Conservation (phyloP, 2,329 filamentous ascomycete species). For the Alternaria postmessia region DNA sequence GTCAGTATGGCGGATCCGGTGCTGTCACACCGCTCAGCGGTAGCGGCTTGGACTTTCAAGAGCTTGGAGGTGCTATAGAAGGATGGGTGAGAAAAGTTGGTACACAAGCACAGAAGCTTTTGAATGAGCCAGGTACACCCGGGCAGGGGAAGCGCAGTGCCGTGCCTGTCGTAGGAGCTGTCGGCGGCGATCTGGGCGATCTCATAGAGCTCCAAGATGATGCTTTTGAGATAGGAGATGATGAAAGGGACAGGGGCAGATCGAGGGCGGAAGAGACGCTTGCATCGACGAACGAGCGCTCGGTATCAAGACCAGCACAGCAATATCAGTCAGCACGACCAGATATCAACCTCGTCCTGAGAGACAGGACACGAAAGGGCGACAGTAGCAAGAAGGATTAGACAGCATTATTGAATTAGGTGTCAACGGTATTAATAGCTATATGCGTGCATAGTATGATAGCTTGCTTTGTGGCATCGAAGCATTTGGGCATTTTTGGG, state of each 20-base stretch:
- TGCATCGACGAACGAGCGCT: constrained; percentile 27
- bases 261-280: constrained; percentile 23
- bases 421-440: constrained; percentile 16
- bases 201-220: constrained; percentile 75
- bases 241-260: constrained; percentile 41
- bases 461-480: constrained; percentile 12
- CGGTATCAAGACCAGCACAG: constrained; percentile 17
- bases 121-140: constrained; percentile 45
- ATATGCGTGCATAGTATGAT: constrained; percentile 8
- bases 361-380: constrained; percentile 38
- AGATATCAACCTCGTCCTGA: constrained; percentile 41
- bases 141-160: constrained; percentile 41
- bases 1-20: constrained; percentile 41
- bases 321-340: constrained; percentile 45
- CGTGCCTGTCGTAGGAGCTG: constrained; percentile 49
- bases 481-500: constrained; percentile 22
- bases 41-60: constrained; percentile 68
- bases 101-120: constrained; percentile 60
- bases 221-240: constrained; percentile 56
- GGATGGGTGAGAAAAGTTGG: constrained; percentile 89
- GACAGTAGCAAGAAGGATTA: constrained; percentile 43
- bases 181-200: constrained; percentile 64
- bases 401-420: constrained; percentile 8
- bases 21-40: constrained; percentile 40
- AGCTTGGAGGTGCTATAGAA: constrained; percentile 86